Base-by-base conservation (phyloP, 2,329 filamentous ascomycete species). In the Albifimbria verrucaria region DNA sequence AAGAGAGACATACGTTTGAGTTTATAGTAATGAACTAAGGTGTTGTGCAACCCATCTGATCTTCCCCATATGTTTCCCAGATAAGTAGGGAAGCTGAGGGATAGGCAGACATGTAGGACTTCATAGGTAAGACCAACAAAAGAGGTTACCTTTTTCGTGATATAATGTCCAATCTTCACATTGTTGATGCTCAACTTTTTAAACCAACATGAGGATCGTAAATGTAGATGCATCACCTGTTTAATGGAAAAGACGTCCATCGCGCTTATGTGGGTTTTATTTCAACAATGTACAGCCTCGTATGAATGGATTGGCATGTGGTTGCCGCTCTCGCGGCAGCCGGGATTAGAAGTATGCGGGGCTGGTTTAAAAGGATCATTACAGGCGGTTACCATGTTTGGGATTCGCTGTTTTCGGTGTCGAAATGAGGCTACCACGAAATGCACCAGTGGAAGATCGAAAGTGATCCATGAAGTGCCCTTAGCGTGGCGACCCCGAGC, bases 1-100 rank as follows among this genome's bases (percentile, higher is more conserved):
- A 85, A 84, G 90, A 95, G 90, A 95, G 95, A 91, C 90, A 95
- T 95, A 95, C 95, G 90, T 95, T 90, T 81, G 87, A 95, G 91
- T 85, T 80, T 69, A 69, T n/a, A 77, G 72, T 72, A 57, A 70
- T 65, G 72, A 74, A 64, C 74, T 58, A 72, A 68, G 57, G 65
- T 68, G 65, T 68, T 63, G 50, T 56, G 63, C 60, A n/a, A 61
- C 48, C 47, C 44, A 44, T 52, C 45, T 44, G 49, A 55, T 53
- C 41, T 51, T 49, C 50, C 54, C 54, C 50, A 58, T 56, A 50
- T 39, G 32, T 39, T n/a, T 39, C 12, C 32, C 15, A 39, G 32
- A 12, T 39, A n/a, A n/a, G 12, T 5, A n/a, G 12, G 15, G 32
- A 39, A 4, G n/a, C 25, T 49, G 50, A 46, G 50, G 43, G 54